Base-by-base conservation (phyloP, 225 moss, liverwort and hornwort genomes). In the Climacium dendroides region DNA sequence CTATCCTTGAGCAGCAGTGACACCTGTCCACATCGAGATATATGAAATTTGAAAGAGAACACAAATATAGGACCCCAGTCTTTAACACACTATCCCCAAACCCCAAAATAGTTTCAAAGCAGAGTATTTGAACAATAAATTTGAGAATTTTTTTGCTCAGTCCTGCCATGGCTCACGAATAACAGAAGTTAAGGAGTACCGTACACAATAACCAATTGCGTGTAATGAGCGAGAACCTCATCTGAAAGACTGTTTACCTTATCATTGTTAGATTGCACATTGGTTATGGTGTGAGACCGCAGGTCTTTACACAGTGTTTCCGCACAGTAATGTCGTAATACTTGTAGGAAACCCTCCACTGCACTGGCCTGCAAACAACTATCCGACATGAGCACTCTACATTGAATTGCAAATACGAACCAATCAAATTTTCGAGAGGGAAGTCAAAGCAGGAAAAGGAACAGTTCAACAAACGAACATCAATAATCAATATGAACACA, bases 191-290 rank as follows among this genome's bases (percentile, higher is more conserved):
- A 2, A 55, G 87, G 45, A 67, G 37, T 30, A 82, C 41, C 39
- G 7, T 39, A 71, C 17, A 62, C 16, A 53, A 77, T 17, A 52
- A 45, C 47, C 81, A 85, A 48, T 78, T 82, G 55, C 10, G 45
- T 52, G 17, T 37, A 32, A 52, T 74, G 78, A 82, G 72, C 28
- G 87, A 52, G 9, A 71, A 85, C 19, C 64, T 64, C 50, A 76
- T 81, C 43, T 9, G 45, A 47, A 52, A 67, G 29, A 41, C 19
- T 30, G 5, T n/a, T 78, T 83, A 98, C 98, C 95, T 97, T 98
- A 80, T 98, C 98, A 88, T 98, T 96, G 84, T 98, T 98, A 48
- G 98, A 97, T 84, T 98, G 98, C 67, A 98, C 98, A 92, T 98
- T 98, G 43, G 98, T 98, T 79, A 98, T 98, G 54, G 98, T 98